Base-by-base conservation (phyloP, 805 yeast genomes). In the Candida gorgasii region DNA sequence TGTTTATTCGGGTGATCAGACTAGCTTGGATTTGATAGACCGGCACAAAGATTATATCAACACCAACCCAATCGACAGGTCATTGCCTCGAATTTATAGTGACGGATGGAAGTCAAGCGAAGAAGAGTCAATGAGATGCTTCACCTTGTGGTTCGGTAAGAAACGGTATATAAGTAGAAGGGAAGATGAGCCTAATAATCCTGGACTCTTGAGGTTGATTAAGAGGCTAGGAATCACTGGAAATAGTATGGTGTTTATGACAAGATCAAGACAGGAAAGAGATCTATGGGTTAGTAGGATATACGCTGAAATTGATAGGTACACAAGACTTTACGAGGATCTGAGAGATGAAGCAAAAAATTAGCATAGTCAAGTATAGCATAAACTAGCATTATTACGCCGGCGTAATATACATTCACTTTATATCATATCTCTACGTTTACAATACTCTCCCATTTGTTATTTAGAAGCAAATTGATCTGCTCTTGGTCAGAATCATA, bases 81-180 rank as follows among this genome's bases (percentile, higher is more conserved):
- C 82, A 0, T 57, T 85, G 22, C 96, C 97, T 0, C 67, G 95
- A 26, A 67, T 84, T 0, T 89, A 86, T 55, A 63, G 75, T 1
- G 95, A 89, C 61, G 97, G 97, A 0, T 85, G 95, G 89, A 76
- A 73, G 49, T 84, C 95, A 2, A 69, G 79, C 7, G 98, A 92
- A 53, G 86, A 82, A 36, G 93, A 87, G 50, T 52, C 72, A n/a
- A 64, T 78, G 19, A 69, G 96, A 38, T 80, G 93, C 48, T 89
- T 92, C 54, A 86, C 93, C 0, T 52, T 92, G 2, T 89, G 97
- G 96, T 79, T 82, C 61, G 92, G 89, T 0, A 73, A 74, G 5
- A 85, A 82, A 50, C 63, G 82, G 43, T 62, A 71, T 2, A 63
- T 79, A 44, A 55, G 72, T 20, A 42, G 39, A 17, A 32, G 16